Evolutionary conservation across 345 rosid genomes (phyloP), one percentile per base, ranked within the genome.

Genomic region (Salix udensis): DNA sequence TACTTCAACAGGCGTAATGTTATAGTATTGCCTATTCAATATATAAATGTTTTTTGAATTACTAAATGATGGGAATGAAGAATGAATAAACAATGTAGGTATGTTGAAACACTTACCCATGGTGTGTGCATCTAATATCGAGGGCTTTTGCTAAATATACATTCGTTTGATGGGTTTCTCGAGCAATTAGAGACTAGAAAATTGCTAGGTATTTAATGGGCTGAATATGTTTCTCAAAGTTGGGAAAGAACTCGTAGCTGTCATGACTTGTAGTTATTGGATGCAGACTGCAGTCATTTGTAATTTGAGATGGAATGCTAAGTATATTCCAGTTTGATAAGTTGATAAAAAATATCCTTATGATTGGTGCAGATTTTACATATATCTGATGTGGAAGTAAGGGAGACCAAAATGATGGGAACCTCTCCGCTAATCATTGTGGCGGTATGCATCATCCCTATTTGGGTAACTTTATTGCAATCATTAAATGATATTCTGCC

Each of bases 341-440:
- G 65, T n/a, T 37, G 58, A 72, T 40, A 21, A 30, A 65, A 44
- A 37, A 44, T 31, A 23, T 14, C 12, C 5, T 36, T 39, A 34
- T 76, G 60, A n/a, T 66, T 74, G 30, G 12, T 80, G 78, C 89
- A 94, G 99, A 88, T 94, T 86, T 89, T 96, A 65, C 98, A 94
- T 82, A 76, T 92, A 78, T 94, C 97, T 36, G 99, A 92, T 0
- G 93, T 94, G 67, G 97, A 94, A 73, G 90, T 96, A 39, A 80
- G 85, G 78, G 97, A 96, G 78, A 92, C 88, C 67, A 96, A 92
- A 88, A 92, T 94, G 97, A 88, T 96, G 97, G 99, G 97, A 84
- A 87, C 78, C 65, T 84, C 89, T 12, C 99, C 99, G 0, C 72
- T 87, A 74, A 94, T 96, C 75, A 81, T 92, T 30, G 88, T 96